These are phyloP conservation scores for Fusarium coffeatum DNA, from an alignment of 2,329 filamentous ascomycete species.

Conservation along the genomic window DNA sequence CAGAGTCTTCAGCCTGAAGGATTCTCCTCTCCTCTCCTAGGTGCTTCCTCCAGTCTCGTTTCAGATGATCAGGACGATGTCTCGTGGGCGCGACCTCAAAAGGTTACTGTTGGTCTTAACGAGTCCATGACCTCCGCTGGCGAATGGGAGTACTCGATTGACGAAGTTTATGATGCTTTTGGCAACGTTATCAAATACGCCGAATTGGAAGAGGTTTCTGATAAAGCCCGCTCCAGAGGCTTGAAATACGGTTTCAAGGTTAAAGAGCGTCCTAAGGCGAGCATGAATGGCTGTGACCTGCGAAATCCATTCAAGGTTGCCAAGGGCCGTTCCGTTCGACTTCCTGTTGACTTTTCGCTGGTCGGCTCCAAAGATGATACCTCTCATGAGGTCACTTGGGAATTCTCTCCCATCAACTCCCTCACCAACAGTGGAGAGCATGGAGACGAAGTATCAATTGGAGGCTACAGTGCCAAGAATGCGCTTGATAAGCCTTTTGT, in stretches of 20 bases:
- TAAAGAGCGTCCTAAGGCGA: conserved; percentile 83
- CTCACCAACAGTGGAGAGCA: conserved; percentile 78
- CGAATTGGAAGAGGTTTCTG: conserved; percentile 73
- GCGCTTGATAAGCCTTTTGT: conserved; percentile 74
- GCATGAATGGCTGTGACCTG: conserved; percentile 79
- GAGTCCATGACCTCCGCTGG: conserved; percentile 86
- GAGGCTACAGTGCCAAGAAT: conserved; percentile 70
- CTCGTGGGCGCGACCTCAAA: conserved; percentile 82
- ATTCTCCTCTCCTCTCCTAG: conserved; percentile 80
- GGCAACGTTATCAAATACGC: conserved; percentile 87
- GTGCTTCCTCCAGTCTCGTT: conserved; percentile 69
- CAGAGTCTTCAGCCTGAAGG: conserved; percentile 94
- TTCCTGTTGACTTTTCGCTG: conserved; percentile 79
- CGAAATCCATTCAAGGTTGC: conserved; percentile 86
- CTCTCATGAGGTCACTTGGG: conserved; percentile 80
- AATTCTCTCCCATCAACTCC: conserved; percentile 80
- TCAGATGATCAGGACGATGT: conserved; percentile 74
- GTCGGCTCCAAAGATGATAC: conserved; percentile 69
- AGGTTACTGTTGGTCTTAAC: conserved; percentile 84
- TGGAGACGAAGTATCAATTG: conserved; percentile 66
- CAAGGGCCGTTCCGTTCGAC: conserved; percentile 72
- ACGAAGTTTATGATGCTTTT: conserved; percentile 91
- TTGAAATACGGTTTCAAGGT: conserved; percentile 84
- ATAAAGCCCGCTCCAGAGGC: conserved; percentile 69
- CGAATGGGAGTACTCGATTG: conserved; percentile 88